A percentile compares a stretch with the other conserved stretches of the same genome.
These are phyloP conservation scores for Coemansia sp. DNA, from an alignment of 192 early-diverging fungal genomes.

Conservation along the genomic window DNA sequence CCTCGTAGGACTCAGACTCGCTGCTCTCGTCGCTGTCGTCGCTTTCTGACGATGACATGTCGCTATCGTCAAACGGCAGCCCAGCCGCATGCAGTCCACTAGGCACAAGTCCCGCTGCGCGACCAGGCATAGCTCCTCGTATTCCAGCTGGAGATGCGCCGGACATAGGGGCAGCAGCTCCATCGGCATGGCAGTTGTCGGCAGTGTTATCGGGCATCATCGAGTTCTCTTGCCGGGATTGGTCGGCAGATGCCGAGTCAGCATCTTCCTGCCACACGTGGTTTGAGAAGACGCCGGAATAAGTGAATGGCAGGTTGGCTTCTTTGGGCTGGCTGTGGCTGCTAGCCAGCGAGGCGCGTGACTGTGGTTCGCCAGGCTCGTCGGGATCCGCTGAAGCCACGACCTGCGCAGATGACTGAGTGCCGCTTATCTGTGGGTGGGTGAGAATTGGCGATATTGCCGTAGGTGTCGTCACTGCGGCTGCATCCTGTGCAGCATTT, in stretches of 20 bases:
- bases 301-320: constrained; percentile 41
- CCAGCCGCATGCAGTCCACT: constrained; percentile 28
- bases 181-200: constrained; percentile 1
- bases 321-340: constrained; percentile 2
- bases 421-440: background rate
- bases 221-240: too few relatives aligned
- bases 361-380: constrained; percentile 5
- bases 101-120: constrained; percentile 18
- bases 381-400: background rate
- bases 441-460: constrained; percentile 15
- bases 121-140: background rate
- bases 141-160: background rate
- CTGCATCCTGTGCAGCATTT: constrained; percentile 13
- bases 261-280: constrained; percentile 13
- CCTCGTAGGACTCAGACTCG: constrained; percentile 48
- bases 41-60: constrained; percentile 1
- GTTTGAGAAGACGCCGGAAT: constrained; percentile 48
- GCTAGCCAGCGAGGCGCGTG: constrained; percentile 12
- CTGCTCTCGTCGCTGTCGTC: constrained; percentile 29
- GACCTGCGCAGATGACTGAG: background rate
- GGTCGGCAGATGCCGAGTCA: background rate
- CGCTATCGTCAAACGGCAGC: constrained; percentile 23
- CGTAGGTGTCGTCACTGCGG: constrained; percentile 13
- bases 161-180: too few relatives aligned
- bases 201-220: background rate